phyloP scores from a whole-genome alignment of 106 monocot genomes.

The Alisma plantagoaquatica region DNA sequence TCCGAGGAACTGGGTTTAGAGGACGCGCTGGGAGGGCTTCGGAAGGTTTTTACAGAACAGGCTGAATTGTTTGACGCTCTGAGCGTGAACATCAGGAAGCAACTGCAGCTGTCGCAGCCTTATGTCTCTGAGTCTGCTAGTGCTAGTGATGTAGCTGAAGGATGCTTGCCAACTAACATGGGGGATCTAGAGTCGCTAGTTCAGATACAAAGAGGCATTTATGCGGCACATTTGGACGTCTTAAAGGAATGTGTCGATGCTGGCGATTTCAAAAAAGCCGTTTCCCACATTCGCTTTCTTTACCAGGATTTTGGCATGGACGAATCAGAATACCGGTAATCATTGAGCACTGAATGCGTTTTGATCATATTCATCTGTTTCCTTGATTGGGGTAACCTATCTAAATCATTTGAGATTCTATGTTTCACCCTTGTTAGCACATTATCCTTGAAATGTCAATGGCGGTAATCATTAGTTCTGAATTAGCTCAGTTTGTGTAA shows the following conservation, averaged over 20 bases:
- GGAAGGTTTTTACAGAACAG: conserved; percentile 33
- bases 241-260: conserved; percentile 25
- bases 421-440: too few species aligned
- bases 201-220: conserved; percentile 36
- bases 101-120: conserved; percentile 13
- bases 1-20: conserved; percentile 17
- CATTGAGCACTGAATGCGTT: neutral
- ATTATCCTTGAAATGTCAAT: neutral
- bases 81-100: conserved; percentile 48
- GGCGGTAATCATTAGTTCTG: neutral
- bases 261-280: conserved; percentile 33
- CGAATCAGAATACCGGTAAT: conserved; percentile 55
- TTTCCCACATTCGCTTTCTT: conserved; percentile 60
- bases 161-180: neutral
- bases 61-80: conserved; percentile 53
- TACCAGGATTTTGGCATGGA: conserved; percentile 49
- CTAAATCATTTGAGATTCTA: too few species aligned
- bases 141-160: neutral
- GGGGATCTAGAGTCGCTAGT: conserved; percentile 21
- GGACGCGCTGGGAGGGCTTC: conserved; percentile 34
- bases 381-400: too few species aligned
- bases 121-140: conserved; percentile 11
- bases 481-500: neutral
- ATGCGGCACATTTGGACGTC: conserved; percentile 65
- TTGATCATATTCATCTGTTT: too few species aligned